Conservation (phyloP, 2,329 filamentous ascomycete genomes). For the Pseudogymnoascus sp. region DNA sequence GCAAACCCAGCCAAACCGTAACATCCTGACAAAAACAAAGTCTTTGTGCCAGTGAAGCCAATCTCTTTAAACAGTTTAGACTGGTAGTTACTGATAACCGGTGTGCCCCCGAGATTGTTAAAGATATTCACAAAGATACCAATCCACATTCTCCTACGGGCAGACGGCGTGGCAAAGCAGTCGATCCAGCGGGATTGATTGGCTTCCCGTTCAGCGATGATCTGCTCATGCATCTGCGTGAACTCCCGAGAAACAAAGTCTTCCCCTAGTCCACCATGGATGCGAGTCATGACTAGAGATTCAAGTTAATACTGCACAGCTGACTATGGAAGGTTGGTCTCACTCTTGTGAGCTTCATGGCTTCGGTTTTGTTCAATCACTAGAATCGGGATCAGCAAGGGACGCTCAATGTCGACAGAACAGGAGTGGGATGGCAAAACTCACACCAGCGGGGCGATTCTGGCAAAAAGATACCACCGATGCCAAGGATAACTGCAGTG, state of each 20-base stretch:
- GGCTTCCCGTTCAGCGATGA: slow-evolving; percentile 10
- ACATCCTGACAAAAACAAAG: slow-evolving; percentile 11
- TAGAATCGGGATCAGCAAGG: background rate
- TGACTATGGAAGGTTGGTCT: background rate
- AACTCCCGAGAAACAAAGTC: slow-evolving; percentile 23
- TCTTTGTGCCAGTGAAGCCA: slow-evolving; percentile 10
- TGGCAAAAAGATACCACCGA: slow-evolving; percentile 16
- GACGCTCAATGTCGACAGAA: slow-evolving; percentile 15
- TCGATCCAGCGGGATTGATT: slow-evolving; percentile 11
- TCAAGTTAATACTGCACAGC: background rate
- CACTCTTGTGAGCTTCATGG: slow-evolving; percentile 11
- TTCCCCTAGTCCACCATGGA: slow-evolving; percentile 20
- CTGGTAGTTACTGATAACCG: slow-evolving; percentile 30
- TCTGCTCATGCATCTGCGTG: slow-evolving; percentile 19
- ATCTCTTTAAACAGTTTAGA: slow-evolving; percentile 12
- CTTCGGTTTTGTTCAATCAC: slow-evolving; percentile 12
- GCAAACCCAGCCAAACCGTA: slow-evolving; percentile 13
- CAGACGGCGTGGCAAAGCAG: slow-evolving; percentile 15
- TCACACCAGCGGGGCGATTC: slow-evolving; percentile 18
- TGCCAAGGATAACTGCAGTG: slow-evolving; percentile 13
- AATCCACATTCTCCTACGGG: slow-evolving; percentile 9
- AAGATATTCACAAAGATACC: slow-evolving; percentile 13
- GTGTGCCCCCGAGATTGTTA: slow-evolving; percentile 28
- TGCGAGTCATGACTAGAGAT: slow-evolving; percentile 13
- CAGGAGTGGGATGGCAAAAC: slow-evolving; percentile 4